phyloP scores from a whole-genome alignment of 2,329 filamentous ascomycete genomes.

The Penicillium sp. region DNA sequence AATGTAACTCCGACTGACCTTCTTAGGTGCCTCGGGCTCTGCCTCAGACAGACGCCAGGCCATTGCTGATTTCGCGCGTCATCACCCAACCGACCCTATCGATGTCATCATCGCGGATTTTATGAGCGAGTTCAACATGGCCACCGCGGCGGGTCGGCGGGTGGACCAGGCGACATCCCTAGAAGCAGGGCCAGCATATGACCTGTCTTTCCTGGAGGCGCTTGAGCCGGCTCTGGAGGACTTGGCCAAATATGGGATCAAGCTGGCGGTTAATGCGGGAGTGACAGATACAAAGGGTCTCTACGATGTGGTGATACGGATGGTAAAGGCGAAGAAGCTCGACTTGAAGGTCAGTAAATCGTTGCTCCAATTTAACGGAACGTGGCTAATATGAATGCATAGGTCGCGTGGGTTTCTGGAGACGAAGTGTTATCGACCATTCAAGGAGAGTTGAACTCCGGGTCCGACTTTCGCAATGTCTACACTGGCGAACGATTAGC shows the following conservation, averaged over 20 bases:
- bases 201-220: constrained; percentile 52
- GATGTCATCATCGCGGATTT: constrained; percentile 49
- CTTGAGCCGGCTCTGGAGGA: constrained; percentile 41
- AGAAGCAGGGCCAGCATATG: constrained; percentile 44
- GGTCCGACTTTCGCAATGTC: constrained; percentile 39
- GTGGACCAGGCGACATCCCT: constrained; percentile 31
- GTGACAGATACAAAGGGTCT: constrained; percentile 42
- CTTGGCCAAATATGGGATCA: constrained; percentile 42
- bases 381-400: neutral
- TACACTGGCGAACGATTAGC: constrained; percentile 35
- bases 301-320: constrained; percentile 37
- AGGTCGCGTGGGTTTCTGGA: constrained; percentile 48
- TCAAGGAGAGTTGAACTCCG: constrained; percentile 29
- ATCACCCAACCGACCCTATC: constrained; percentile 40
- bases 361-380: neutral
- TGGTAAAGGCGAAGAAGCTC: constrained; percentile 40
- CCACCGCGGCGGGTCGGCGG: constrained; percentile 39
- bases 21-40: constrained; percentile 43
- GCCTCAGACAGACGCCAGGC: constrained; percentile 47
- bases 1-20: neutral
- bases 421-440: constrained; percentile 44
- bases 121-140: constrained; percentile 54
- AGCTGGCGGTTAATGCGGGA: constrained; percentile 46
- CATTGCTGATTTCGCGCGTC: constrained; percentile 42
- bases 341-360: constrained; percentile 34